These are phyloP conservation scores for Rugosomyces carneus DNA, from an alignment of 1,284 basidiomycete genomes.

Conservation along the genomic window DNA sequence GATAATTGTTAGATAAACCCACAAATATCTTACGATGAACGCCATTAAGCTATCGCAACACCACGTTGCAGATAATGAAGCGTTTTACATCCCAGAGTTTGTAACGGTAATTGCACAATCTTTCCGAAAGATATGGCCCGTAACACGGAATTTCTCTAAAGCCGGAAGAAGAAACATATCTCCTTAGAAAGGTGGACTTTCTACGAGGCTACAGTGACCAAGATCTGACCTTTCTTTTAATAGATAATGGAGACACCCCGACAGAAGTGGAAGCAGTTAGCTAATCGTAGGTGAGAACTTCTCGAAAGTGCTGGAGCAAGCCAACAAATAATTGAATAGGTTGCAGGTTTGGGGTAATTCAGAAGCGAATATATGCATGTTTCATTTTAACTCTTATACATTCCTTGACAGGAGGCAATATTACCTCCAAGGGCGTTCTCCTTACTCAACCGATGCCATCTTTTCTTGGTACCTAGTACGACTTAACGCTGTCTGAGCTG, in stretches of 20 bases:
- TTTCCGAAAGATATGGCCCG: background rate
- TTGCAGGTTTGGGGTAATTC: conserved; percentile 72
- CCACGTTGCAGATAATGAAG: conserved; percentile 34
- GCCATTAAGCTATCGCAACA: conserved; percentile 23
- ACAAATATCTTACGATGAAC: conserved; percentile 4
- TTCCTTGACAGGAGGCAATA: conserved; percentile 52
- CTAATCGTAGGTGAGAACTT: conserved; percentile 61
- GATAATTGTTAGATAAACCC: background rate
- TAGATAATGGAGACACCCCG: conserved; percentile 70
- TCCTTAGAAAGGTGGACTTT: conserved; percentile 63
- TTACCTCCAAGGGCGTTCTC: conserved; percentile 55
- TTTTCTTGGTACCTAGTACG: conserved; percentile 54
- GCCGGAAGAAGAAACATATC: conserved; percentile 71
- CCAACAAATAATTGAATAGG: conserved; percentile 31
- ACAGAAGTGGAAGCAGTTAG: conserved; percentile 80
- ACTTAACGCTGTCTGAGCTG: conserved; percentile 16
- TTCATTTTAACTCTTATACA: background rate
- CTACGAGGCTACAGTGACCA: background rate
- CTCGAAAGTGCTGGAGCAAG: conserved; percentile 3
- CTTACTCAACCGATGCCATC: conserved; percentile 59
- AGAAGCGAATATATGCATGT: background rate
- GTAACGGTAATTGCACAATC: conserved; percentile 40
- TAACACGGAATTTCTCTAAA: conserved; percentile 7
- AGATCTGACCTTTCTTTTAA: conserved; percentile 1
- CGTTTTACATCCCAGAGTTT: conserved; percentile 77